A percentile compares a stretch with the other conserved stretches of the same genome.
phyloP scores from a whole-genome alignment of 768 basidiomycete species.

The Russula earlei region DNA sequence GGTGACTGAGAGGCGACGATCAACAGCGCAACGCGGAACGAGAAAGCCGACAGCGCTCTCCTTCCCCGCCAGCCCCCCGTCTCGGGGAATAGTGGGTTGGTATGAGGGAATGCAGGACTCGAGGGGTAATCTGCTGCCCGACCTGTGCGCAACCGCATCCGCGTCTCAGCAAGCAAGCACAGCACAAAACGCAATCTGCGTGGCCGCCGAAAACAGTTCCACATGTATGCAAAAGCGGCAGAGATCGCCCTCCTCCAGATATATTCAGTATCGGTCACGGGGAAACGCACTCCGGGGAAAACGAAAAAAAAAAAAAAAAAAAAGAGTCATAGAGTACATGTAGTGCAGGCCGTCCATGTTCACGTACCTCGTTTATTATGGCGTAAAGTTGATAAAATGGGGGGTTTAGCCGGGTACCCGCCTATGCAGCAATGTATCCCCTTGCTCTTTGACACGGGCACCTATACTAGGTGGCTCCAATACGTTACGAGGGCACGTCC shows the following conservation, averaged over 20 bases:
- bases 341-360: too few species aligned
- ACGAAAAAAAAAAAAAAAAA: neutral
- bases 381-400: neutral
- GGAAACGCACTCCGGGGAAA: too few species aligned
- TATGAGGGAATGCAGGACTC: too few species aligned
- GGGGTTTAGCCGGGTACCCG: constrained; percentile 7
- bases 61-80: too few species aligned
- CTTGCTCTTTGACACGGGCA: too few species aligned
- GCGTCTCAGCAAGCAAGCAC: neutral
- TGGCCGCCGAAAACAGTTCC: too few species aligned
- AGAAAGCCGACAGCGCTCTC: too few species aligned
- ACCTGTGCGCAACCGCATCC: neutral
- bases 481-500: too few species aligned
- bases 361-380: neutral
- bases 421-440: neutral
- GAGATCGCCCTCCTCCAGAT: constrained; percentile 7
- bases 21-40: too few species aligned
- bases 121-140: neutral
- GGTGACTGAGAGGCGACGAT: neutral
- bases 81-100: too few species aligned
- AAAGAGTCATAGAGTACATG: neutral
- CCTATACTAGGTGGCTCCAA: neutral
- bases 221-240: neutral
- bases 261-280: neutral
- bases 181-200: too few species aligned